phyloP scores from a whole-genome alignment of 768 basidiomycete genomes.

The Phaeolepiota aurea region DNA sequence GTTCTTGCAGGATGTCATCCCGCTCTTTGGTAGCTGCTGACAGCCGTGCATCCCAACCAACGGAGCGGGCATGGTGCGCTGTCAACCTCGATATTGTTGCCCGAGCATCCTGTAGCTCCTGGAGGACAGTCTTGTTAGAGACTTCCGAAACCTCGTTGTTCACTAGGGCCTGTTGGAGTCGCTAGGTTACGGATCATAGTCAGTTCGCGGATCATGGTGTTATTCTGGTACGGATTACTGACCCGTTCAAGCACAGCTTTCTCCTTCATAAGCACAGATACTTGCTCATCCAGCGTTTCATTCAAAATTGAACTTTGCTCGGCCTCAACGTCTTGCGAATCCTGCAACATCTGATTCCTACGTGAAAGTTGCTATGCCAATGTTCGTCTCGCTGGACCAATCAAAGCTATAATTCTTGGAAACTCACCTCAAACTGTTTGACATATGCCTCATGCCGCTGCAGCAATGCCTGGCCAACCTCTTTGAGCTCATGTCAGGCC shows the following conservation, averaged over 20 bases:
- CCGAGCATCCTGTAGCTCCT: conserved; percentile 71
- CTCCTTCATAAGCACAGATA: conserved; percentile 38
- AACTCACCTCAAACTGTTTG: conserved; percentile 55
- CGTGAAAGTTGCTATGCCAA: too few relatives aligned
- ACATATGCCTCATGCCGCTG: conserved; percentile 84
- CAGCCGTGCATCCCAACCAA: conserved; percentile 64
- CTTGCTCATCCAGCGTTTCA: conserved; percentile 20
- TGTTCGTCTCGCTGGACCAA: conserved; percentile 2
- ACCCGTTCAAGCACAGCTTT: conserved; percentile 59
- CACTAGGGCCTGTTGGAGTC: conserved; percentile 68
- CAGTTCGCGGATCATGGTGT: conserved; percentile 2
- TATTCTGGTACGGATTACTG: background rate
- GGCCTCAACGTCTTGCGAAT: conserved; percentile 3
- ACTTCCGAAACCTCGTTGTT: conserved; percentile 78
- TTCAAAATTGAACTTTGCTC: conserved; percentile 7
- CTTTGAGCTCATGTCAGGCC: conserved; percentile 25
- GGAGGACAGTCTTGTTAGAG: conserved; percentile 64
- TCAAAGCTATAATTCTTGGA: conserved; percentile 1
- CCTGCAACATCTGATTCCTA: too few relatives aligned
- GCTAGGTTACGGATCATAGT: conserved; percentile 33
- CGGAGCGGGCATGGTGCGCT: conserved; percentile 59
- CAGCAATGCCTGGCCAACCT: conserved; percentile 85
- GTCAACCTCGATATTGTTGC: conserved; percentile 58
- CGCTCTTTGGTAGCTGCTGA: conserved; percentile 61
- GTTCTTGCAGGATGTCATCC: conserved; percentile 81